A percentile compares a stretch with the other conserved stretches of the same genome.
Evolutionary conservation across 176 grass and related monocot species (phyloP).

Genomic region (Carex cristatella): DNA sequence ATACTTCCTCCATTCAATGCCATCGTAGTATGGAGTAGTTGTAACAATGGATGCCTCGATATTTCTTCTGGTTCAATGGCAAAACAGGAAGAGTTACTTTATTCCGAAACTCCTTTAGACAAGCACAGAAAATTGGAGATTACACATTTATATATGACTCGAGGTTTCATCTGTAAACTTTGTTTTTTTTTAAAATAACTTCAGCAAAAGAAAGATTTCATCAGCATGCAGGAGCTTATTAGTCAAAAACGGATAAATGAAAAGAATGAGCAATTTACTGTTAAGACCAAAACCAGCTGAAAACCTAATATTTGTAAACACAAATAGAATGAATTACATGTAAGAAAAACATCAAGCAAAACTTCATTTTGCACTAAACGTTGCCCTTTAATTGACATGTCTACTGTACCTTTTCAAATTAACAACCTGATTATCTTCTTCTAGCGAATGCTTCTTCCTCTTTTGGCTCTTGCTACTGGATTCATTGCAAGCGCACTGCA

Average conservation of each 20-base stretch:
- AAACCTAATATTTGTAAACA: not conserved
- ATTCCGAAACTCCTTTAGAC: not conserved
- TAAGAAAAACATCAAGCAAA: not conserved
- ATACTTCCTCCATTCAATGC: slow-evolving; percentile 62
- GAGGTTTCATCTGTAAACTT: not conserved
- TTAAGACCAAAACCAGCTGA: not conserved
- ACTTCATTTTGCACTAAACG: not conserved
- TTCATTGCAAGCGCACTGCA: not conserved
- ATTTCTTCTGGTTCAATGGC: slow-evolving; percentile 13
- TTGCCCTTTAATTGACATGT: not conserved
- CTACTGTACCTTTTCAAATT: not conserved
- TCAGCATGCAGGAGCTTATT: not conserved
- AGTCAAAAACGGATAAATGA: not conserved
- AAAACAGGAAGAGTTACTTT: not conserved
- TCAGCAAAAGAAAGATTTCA: not conserved
- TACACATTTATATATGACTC: not conserved
- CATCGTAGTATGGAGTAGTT: slow-evolving; percentile 34
- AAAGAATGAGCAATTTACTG: not conserved
- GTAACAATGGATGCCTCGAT: slow-evolving; percentile 3
- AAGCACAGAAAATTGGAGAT: not conserved
- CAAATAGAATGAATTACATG: not conserved
- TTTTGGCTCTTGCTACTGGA: not conserved
- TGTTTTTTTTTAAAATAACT: not conserved
- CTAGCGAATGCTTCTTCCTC: not conserved
- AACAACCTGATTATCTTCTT: not conserved